Percentiles rank a stretch among this genome's conserved stretches.
Conservation (phyloP, 768 basidiomycete species). For the Trametes maxima region DNA sequence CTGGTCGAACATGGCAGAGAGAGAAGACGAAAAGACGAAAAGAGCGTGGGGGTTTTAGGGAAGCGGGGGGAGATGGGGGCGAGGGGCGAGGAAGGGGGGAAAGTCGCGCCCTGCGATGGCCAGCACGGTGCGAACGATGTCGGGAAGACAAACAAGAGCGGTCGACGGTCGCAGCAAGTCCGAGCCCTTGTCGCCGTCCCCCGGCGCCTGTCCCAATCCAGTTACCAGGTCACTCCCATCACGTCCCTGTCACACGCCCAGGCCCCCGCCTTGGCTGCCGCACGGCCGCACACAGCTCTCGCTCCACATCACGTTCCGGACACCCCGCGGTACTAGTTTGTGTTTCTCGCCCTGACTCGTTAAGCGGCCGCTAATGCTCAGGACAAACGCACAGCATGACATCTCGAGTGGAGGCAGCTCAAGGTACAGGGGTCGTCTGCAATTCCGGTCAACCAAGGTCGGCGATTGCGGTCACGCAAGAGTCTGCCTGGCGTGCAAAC, state of each 20-base stretch:
- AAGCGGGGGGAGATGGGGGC: constrained; percentile 5
- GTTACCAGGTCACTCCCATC: constrained; percentile 17
- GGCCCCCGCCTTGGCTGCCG: constrained; percentile 1
- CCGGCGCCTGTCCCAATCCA: neutral
- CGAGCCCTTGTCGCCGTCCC: neutral
- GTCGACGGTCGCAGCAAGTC: neutral
- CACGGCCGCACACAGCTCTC: neutral
- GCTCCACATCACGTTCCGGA: too few relatives aligned
- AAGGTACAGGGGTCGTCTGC: too few relatives aligned
- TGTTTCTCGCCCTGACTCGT: neutral
- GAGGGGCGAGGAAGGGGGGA: constrained; percentile 1
- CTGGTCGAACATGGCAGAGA: constrained; percentile 20
- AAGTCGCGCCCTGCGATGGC: constrained; percentile 33
- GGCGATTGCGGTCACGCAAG: too few relatives aligned
- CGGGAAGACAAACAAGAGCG: constrained; percentile 20
- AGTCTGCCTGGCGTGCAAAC: too few relatives aligned
- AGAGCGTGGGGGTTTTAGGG: constrained; percentile 29
- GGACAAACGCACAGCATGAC: too few relatives aligned
- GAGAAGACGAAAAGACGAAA: constrained; percentile 18
- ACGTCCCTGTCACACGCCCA: constrained; percentile 21
- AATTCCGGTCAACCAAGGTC: too few relatives aligned
- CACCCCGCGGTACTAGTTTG: too few relatives aligned
- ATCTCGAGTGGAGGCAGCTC: too few relatives aligned
- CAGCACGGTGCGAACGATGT: constrained; percentile 35
- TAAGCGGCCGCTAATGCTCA: too few relatives aligned